Evolutionary conservation across 768 basidiomycete genomes (phyloP).

Genomic region (Ephemerocybe angulata): DNA sequence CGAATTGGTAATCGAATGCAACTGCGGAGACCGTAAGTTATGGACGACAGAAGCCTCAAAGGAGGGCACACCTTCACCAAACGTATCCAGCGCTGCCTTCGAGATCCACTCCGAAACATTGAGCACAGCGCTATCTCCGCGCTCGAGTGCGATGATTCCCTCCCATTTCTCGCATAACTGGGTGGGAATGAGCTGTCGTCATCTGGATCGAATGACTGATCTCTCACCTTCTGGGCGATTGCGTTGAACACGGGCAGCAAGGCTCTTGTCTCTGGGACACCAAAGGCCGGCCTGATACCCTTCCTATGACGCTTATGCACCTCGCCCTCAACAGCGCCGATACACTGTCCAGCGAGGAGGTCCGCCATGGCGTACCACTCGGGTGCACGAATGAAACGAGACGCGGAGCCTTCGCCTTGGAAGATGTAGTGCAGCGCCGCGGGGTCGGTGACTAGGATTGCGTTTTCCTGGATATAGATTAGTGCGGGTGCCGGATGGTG

Average conservation of each 20-base stretch:
- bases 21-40: neutral
- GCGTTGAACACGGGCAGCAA: neutral
- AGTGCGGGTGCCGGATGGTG: neutral
- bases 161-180: slow-evolving; percentile 1
- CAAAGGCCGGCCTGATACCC: slow-evolving; percentile 1
- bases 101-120: neutral
- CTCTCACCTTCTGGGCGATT: neutral
- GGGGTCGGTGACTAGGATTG: neutral
- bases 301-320: neutral
- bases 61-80: neutral
- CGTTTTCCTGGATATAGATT: neutral
- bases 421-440: neutral
- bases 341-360: neutral
- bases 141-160: neutral
- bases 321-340: neutral
- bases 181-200: neutral
- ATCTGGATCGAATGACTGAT: neutral
- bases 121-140: neutral
- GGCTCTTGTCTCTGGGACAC: neutral
- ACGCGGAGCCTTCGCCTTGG: neutral
- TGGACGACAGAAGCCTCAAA: neutral
- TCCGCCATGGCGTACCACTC: slow-evolving; percentile 4
- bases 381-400: neutral
- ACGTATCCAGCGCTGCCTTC: neutral
- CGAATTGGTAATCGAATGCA: slow-evolving; percentile 2